These are phyloP conservation scores for Phaffia tasmanica DNA, from an alignment of 768 basidiomycete species.

Conservation along the genomic window DNA sequence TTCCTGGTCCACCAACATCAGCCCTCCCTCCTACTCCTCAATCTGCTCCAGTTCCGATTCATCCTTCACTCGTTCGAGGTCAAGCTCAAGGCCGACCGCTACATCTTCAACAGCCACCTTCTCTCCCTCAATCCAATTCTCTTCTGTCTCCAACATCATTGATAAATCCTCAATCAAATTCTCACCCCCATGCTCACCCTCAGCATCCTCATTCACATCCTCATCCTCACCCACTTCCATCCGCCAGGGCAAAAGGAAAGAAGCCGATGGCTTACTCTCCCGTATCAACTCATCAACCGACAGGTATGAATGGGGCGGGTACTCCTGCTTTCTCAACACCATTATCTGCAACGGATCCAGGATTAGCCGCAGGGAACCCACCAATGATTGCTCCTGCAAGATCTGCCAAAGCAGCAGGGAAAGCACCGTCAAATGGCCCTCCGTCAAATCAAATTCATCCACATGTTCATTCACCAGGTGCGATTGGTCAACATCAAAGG, in stretches of 20 bases:
- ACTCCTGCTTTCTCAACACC: too few relatives aligned
- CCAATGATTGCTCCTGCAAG: slow-evolving; percentile 28
- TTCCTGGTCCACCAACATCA: neutral
- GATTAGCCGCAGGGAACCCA: slow-evolving; percentile 2
- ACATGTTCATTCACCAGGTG: slow-evolving; percentile 6
- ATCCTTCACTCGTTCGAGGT: slow-evolving; percentile 30
- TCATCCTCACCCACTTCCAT: slow-evolving; percentile 46
- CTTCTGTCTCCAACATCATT: slow-evolving; percentile 32
- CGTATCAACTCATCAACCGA: slow-evolving; percentile 27
- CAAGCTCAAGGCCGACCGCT: slow-evolving; percentile 27
- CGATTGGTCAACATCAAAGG: slow-evolving; percentile 28
- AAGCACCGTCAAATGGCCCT: slow-evolving; percentile 36
- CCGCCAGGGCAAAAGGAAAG: slow-evolving; percentile 79
- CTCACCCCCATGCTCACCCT: slow-evolving; percentile 38
- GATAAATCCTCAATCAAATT: slow-evolving; percentile 38
- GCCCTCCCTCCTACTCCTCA: slow-evolving; percentile 29
- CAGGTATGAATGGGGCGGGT: neutral
- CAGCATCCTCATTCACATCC: slow-evolving; percentile 41
- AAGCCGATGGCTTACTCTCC: slow-evolving; percentile 69
- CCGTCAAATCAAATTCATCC: slow-evolving; percentile 27
- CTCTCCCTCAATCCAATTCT: slow-evolving; percentile 26
- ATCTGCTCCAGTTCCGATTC: slow-evolving; percentile 34
- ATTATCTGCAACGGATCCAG: too few relatives aligned
- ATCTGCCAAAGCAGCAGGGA: slow-evolving; percentile 39
- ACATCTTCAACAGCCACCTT: slow-evolving; percentile 21